A percentile compares a stretch with the other conserved stretches of the same genome.
phyloP scores from a whole-genome alignment of 2,329 filamentous ascomycete species.

The Penicillium griseofulvum region DNA sequence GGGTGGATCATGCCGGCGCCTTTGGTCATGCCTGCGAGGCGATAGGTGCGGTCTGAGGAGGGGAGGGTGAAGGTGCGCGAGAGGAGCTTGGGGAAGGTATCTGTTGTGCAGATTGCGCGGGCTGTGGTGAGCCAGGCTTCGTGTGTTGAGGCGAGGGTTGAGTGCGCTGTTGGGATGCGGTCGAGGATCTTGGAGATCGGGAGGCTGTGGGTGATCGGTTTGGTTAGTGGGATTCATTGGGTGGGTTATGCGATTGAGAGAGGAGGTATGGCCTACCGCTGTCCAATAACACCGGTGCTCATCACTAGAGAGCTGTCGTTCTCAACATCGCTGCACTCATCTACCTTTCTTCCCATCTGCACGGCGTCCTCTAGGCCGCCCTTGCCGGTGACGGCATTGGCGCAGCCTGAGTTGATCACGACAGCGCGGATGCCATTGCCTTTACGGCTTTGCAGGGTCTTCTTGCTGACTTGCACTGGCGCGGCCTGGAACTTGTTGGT shows the following conservation, averaged over 20 bases:
- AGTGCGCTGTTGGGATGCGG: conserved; percentile 74
- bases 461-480: conserved; percentile 80
- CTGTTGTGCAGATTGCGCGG: conserved; percentile 93
- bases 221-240: background rate
- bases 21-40: conserved; percentile 92
- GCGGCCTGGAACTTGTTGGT: conserved; percentile 98
- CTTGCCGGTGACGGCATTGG: conserved; percentile 93
- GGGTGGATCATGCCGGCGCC: conserved; percentile 99
- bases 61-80: conserved; percentile 82
- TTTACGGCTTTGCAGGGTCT: conserved; percentile 64
- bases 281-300: conserved; percentile 97
- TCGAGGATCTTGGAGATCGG: conserved; percentile 87
- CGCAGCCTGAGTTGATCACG: conserved; percentile 92
- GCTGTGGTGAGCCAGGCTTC: conserved; percentile 84
- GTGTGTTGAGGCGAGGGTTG: conserved; percentile 70
- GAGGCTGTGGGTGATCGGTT: conserved; percentile 51
- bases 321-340: conserved; percentile 58
- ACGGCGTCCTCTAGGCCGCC: conserved; percentile 85
- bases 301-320: conserved; percentile 78
- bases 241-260: background rate
- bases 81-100: conserved; percentile 95
- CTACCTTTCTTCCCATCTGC: conserved; percentile 76
- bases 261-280: conserved; percentile 56
- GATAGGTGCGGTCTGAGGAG: conserved; percentile 72
- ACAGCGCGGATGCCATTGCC: conserved; percentile 74